Conservation (phyloP, 768 basidiomycete genomes). For the Cystobasidium tubakii region DNA sequence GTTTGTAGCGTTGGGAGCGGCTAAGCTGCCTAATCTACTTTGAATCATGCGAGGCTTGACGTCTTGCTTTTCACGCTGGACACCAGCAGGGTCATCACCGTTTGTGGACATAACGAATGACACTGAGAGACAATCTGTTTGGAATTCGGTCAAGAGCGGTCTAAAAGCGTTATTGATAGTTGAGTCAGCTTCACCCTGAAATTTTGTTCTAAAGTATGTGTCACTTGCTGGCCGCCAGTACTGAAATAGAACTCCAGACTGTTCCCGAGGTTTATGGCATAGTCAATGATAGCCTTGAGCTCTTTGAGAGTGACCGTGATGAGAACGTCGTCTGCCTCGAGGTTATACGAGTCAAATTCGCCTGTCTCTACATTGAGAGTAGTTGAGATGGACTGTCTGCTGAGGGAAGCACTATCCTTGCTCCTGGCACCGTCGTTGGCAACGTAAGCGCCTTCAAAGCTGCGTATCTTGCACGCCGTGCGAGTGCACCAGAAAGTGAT, state of each 20-base stretch:
- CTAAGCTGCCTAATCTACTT: background rate
- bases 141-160: conserved; percentile 19
- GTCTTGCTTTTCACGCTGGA: conserved; percentile 32
- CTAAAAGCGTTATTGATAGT: background rate
- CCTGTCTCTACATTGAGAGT: background rate
- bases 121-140: background rate
- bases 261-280: conserved; percentile 6
- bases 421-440: background rate
- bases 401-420: conserved; percentile 1
- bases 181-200: too few species aligned
- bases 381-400: conserved; percentile 6
- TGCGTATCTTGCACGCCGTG: conserved; percentile 10
- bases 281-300: conserved; percentile 34
- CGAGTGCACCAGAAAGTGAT: conserved; percentile 34
- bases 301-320: conserved; percentile 31
- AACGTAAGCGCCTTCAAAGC: conserved; percentile 10
- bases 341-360: conserved; percentile 18
- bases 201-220: too few species aligned
- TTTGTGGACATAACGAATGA: conserved; percentile 30
- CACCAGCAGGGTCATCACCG: conserved; percentile 25
- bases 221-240: conserved; percentile 26
- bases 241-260: conserved; percentile 19
- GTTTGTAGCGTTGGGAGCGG: background rate
- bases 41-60: conserved; percentile 30
- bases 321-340: background rate